Evolutionary conservation across 345 rosid genomes (phyloP).

Genomic region (Lenwebbia sp.): DNA sequence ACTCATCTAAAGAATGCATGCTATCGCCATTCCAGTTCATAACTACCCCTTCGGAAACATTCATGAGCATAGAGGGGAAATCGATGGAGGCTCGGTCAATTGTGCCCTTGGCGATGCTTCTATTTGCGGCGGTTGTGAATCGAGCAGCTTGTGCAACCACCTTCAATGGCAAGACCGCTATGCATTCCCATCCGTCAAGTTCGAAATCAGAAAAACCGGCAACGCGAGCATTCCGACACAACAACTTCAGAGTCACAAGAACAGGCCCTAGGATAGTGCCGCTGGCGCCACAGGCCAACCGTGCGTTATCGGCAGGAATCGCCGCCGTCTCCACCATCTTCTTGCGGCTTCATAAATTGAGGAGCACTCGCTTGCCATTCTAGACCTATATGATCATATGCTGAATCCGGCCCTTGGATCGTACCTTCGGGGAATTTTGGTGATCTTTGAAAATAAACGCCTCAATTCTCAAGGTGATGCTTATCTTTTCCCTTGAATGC

Average conservation of each 20-base stretch:
- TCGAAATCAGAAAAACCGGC: not conserved
- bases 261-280: not conserved
- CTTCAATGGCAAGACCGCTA: not conserved
- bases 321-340: not conserved
- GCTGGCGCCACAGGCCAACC: not conserved
- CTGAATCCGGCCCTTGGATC: not conserved
- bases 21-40: not conserved
- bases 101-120: not conserved
- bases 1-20: not conserved
- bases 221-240: not conserved
- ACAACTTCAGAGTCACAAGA: not conserved
- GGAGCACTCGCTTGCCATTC: not conserved
- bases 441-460: not conserved
- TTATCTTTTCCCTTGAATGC: not conserved
- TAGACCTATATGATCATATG: not conserved
- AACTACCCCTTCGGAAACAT: not conserved
- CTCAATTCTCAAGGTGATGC: not conserved
- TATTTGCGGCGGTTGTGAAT: not conserved
- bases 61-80: not conserved
- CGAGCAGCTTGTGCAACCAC: not conserved
- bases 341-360: not conserved
- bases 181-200: not conserved
- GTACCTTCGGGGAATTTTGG: not conserved
- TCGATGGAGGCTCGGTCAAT: not conserved
- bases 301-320: too few species aligned